Percentiles rank a stretch among this genome's conserved stretches.
Conservation (phyloP, 768 basidiomycete genomes). For the Chalciporus piperatus region DNA sequence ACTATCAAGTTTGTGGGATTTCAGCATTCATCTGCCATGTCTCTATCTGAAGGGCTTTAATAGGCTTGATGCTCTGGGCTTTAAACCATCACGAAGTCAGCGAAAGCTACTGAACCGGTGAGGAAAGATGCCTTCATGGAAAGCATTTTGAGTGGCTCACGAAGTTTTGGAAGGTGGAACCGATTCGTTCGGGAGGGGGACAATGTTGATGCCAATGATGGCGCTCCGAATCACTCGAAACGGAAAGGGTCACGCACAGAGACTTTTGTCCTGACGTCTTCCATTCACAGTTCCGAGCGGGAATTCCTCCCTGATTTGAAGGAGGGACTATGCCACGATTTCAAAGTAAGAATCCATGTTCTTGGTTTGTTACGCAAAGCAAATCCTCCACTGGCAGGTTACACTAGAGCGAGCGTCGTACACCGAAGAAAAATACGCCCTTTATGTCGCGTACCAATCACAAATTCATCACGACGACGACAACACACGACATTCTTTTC, state of each 20-base stretch:
- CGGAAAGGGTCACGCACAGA: conserved; percentile 8
- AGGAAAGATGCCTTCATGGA: background rate
- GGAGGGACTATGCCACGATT: conserved; percentile 44
- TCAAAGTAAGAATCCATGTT: conserved; percentile 46
- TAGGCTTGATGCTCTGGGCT: conserved; percentile 65
- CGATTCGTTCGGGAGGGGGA: conserved; percentile 55
- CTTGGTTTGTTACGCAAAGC: background rate
- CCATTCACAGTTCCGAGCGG: conserved; percentile 58
- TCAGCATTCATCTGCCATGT: conserved; percentile 1
- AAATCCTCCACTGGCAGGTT: conserved; percentile 43
- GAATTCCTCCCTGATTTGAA: conserved; percentile 28
- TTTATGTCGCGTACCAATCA: conserved; percentile 76
- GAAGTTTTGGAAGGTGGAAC: conserved; percentile 62
- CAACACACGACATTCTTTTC: conserved; percentile 53
- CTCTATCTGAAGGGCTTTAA: conserved; percentile 16
- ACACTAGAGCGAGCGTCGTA: conserved; percentile 73
- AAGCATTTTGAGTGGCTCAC: background rate
- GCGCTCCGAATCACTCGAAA: conserved; percentile 7
- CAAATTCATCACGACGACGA: conserved; percentile 71
- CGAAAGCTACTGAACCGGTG: conserved; percentile 73
- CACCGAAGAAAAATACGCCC: conserved; percentile 74
- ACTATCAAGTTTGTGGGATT: conserved; percentile 71
- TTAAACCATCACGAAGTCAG: conserved; percentile 71
- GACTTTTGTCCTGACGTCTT: conserved; percentile 41
- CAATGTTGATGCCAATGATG: conserved; percentile 27